These are phyloP conservation scores for Vinca minor DNA, from an alignment of 257 asterid genomes.

Conservation along the genomic window DNA sequence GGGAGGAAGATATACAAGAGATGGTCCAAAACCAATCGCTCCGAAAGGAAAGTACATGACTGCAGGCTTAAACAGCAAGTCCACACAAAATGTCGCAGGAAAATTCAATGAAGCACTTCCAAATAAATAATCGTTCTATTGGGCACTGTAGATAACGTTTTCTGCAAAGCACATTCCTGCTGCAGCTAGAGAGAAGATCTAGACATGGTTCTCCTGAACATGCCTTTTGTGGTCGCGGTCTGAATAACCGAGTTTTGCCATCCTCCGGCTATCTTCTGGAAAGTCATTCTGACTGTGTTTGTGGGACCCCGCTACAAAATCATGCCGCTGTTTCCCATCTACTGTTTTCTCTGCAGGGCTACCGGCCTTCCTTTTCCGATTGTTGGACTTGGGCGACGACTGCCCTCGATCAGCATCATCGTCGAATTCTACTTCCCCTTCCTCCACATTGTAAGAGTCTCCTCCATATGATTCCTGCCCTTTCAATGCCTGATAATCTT, in stretches of 20 bases:
- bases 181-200: constrained; percentile 5
- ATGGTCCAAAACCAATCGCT: not conserved
- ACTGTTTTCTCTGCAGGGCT: constrained; percentile 42
- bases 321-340: constrained; percentile 38
- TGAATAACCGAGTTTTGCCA: constrained; percentile 52
- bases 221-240: constrained; percentile 74
- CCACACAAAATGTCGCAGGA: not conserved
- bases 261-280: constrained; percentile 47
- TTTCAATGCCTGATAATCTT: constrained; percentile 30
- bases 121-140: not conserved
- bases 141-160: not conserved
- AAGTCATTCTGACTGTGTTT: constrained; percentile 30
- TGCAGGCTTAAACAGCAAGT: not conserved
- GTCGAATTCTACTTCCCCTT: constrained; percentile 73
- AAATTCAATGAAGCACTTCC: not conserved
- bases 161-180: not conserved
- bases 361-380: constrained; percentile 52
- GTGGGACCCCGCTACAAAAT: constrained; percentile 22
- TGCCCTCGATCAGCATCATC: constrained; percentile 37
- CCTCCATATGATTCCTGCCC: constrained; percentile 42
- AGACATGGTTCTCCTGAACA: constrained; percentile 57
- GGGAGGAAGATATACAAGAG: not conserved
- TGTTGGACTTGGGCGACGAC: constrained; percentile 42
- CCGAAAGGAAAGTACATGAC: not conserved
- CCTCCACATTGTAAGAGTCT: constrained; percentile 56